phyloP scores from a whole-genome alignment of 371 early-diverging fungal genomes.

The Rhizopus delemar region DNA sequence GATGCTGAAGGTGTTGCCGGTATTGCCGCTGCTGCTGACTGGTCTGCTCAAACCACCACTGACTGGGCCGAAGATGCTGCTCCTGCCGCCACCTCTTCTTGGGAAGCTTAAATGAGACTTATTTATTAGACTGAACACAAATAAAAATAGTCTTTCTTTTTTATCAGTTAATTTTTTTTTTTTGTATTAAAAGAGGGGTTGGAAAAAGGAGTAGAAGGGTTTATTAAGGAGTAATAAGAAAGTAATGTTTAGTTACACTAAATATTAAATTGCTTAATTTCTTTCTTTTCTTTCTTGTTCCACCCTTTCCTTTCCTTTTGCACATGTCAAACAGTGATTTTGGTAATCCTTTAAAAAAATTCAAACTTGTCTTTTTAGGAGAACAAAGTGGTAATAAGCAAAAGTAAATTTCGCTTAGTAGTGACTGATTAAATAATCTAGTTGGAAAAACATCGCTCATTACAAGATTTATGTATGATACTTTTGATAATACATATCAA shows the following conservation, averaged over 20 bases:
- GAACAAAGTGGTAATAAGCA: conserved; percentile 89
- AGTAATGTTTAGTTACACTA: neutral
- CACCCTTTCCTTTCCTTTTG: conserved; percentile 2
- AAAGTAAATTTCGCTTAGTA: neutral
- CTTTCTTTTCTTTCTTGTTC: conserved; percentile 11
- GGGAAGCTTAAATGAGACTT: conserved; percentile 20
- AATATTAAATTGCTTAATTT: conserved; percentile 1
- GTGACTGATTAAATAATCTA: conserved; percentile 22
- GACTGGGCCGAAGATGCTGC: conserved; percentile 23
- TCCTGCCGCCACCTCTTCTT: conserved; percentile 31
- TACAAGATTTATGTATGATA: conserved; percentile 98
- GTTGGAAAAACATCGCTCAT: conserved; percentile 99
- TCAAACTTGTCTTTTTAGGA: conserved; percentile 93
- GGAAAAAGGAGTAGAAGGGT: too few species aligned
- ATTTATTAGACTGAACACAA: neutral
- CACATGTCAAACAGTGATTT: conserved; percentile 28
- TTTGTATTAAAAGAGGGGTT: neutral
- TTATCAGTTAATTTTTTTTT: neutral
- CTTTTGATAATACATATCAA: conserved; percentile 96
- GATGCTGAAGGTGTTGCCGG: conserved; percentile 30
- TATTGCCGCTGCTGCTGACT: conserved; percentile 35
- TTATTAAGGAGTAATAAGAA: too few species aligned
- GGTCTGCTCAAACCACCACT: conserved; percentile 32
- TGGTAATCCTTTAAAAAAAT: conserved; percentile 78
- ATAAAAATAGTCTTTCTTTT: neutral